Conservation (phyloP, 2,329 filamentous ascomycete species). For the Aspergillus fructus region DNA sequence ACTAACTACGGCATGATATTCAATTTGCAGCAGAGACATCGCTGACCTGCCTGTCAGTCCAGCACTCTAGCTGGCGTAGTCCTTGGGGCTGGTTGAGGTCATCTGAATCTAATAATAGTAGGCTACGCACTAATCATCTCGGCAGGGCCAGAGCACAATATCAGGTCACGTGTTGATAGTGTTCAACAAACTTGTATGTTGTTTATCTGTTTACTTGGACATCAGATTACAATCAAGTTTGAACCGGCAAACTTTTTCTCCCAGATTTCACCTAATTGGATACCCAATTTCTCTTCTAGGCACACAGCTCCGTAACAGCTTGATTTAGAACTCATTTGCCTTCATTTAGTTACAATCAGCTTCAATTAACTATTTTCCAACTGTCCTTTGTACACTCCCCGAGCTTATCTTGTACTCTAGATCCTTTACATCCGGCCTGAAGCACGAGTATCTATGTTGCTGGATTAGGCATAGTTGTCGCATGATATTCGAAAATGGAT, state of each 20-base stretch:
- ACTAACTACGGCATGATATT: no score
- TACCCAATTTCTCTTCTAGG: background rate
- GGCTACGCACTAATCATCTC: background rate
- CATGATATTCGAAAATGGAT: conserved; percentile 16
- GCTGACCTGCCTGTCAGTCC: background rate
- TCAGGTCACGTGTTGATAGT: background rate
- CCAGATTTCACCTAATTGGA: background rate
- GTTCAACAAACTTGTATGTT: background rate
- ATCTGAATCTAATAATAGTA: no score
- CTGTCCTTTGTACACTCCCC: background rate
- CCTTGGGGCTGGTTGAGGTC: no score
- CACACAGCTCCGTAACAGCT: background rate
- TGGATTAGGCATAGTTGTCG: background rate
- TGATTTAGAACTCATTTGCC: background rate
- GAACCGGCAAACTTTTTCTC: background rate
- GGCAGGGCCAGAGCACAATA: background rate
- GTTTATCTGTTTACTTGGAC: background rate
- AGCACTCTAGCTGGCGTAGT: background rate
- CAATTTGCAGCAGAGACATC: background rate
- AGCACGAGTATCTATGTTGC: no score
- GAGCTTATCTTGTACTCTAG: no score
- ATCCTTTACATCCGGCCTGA: no score
- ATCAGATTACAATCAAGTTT: background rate
- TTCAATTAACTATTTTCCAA: background rate
- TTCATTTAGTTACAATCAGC: background rate